Evolutionary conservation across 208 protist genomes (phyloP), one percentile per base, ranked within the genome.

Genomic region (Angomonas desouzai): DNA sequence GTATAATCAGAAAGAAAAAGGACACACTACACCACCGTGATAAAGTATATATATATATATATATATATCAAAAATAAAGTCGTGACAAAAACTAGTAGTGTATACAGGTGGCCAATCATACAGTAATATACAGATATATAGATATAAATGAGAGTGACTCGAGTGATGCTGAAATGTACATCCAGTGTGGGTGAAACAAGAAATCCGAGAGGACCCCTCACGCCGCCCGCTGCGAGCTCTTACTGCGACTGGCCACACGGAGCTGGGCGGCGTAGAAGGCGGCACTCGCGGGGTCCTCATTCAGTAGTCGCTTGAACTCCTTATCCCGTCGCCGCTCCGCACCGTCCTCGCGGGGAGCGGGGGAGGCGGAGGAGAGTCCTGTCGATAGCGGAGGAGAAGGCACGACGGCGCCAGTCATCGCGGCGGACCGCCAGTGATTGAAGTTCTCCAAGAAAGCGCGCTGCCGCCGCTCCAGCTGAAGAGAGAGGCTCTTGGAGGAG

Each of bases 371-470:
- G 45, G 20, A 13, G 3, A 13, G 18, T 51, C 45, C 18, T 51
- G 3, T 16, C 45, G 20, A 38, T 6, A 40, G 13, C 9, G 36
- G 36, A 40, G 36, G 9, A 13, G 36, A 40, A 13, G 36, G 32
- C 51, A 16, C 48, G 20, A 4, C 48, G 9, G 7, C 27, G 16
- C 11, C 27, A 4, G 11, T 66, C 30, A 45, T 36, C 30, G 30
- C 33, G 45, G 40, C 25, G 25, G n/a, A 36, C n/a, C 48, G 66
- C 79, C 79, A 91, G 29, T 66, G 58, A 13, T 85, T 48, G 62
- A 94, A 94, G 59, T 76, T 72, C 16, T 55, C 62, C 56, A 94
- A 58, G 28, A 94, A 70, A n/a, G 67, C 65, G 53, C 74, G 60
- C n/a, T 61, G 62, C 0, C 45, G 58, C 23, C 69, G 48, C 49